phyloP scores from a whole-genome alignment of 106 monocot genomes.

The Dendrobium catenatum region DNA sequence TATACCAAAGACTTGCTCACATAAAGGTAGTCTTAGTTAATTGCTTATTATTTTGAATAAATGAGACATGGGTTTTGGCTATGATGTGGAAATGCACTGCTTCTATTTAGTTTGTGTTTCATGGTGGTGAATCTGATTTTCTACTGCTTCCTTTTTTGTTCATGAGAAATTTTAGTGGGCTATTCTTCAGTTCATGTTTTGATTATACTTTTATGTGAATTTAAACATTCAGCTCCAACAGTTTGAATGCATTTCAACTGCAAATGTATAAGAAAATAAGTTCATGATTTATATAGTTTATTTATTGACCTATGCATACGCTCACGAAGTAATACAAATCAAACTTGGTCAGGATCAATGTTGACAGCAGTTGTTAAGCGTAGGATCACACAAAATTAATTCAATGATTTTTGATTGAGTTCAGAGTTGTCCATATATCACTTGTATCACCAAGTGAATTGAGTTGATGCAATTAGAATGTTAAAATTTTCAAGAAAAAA shows the following conservation, averaged over 20 bases:
- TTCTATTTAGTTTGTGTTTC: background rate
- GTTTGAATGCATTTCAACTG: background rate
- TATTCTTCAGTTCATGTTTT: background rate
- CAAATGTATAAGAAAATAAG: background rate
- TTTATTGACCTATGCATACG: too few relatives aligned
- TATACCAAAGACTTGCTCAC: slow-evolving; percentile 16
- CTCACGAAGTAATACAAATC: too few relatives aligned
- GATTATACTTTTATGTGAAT: background rate
- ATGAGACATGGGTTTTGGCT: background rate
- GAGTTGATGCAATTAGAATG: too few relatives aligned
- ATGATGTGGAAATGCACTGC: background rate
- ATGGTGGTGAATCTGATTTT: background rate
- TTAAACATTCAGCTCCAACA: background rate
- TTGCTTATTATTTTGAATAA: background rate
- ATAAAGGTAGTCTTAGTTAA: slow-evolving; percentile 11
- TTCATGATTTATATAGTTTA: too few relatives aligned
- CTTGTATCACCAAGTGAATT: too few relatives aligned
- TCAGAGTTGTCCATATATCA: too few relatives aligned
- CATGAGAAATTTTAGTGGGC: background rate
- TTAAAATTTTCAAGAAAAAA: too few relatives aligned
- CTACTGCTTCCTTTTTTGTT: background rate
- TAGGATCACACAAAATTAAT: too few relatives aligned
- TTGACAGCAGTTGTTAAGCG: too few relatives aligned
- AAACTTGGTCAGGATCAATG: too few relatives aligned
- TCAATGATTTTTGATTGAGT: too few relatives aligned